Evolutionary conservation across 2,329 filamentous ascomycete species (phyloP).

Genomic region (Zymoseptoria crescenta): DNA sequence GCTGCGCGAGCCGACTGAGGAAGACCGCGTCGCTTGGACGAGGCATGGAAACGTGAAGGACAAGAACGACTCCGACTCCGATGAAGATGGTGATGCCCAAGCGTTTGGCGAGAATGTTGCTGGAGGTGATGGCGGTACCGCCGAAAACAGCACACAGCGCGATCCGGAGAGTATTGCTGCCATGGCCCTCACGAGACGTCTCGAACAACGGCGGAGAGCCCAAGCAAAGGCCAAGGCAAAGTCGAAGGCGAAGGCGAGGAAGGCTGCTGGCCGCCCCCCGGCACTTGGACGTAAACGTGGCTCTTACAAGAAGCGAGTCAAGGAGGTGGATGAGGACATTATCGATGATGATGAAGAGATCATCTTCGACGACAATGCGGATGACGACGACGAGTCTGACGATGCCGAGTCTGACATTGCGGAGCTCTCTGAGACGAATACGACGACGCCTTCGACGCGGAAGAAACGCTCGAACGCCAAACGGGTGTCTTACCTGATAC

Average conservation of each 20-base stretch:
- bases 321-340: conserved; percentile 2
- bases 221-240: not conserved
- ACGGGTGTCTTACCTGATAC: not conserved
- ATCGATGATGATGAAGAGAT: conserved; percentile 1
- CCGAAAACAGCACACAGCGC: not conserved
- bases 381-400: conserved; percentile 5
- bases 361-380: not conserved
- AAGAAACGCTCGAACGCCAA: not conserved
- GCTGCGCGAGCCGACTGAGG: conserved; percentile 31
- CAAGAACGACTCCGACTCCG: not conserved
- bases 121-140: conserved; percentile 5
- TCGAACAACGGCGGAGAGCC: not conserved
- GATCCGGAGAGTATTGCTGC: conserved; percentile 4
- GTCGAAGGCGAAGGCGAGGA: not conserved
- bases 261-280: not conserved
- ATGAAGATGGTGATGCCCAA: conserved; percentile 21
- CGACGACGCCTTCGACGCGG: not conserved
- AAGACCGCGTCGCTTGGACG: conserved; percentile 22
- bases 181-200: not conserved
- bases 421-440: not conserved
- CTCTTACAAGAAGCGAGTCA: not conserved
- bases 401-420: conserved; percentile 5
- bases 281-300: not conserved
- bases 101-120: conserved; percentile 12
- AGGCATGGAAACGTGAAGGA: not conserved